Evolutionary conservation across 1,284 basidiomycete species (phyloP).

Genomic region (Fomitopsis betulina): DNA sequence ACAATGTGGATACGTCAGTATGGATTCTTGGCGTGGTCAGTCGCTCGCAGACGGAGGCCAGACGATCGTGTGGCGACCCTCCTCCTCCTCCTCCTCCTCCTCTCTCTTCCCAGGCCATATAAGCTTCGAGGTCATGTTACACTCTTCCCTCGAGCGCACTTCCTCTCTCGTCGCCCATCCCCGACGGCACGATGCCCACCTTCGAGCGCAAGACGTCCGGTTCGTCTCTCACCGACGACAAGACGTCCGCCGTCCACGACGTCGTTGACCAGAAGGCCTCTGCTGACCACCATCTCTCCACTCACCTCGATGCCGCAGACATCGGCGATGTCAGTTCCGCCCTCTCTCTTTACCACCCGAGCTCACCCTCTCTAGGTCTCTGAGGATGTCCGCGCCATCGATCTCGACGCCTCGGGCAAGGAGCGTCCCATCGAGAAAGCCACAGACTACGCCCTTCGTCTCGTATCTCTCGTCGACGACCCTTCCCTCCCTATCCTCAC

Average conservation of each 20-base stretch:
- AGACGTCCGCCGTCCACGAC: not conserved
- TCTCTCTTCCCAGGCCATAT: not conserved
- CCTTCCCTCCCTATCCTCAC: slow-evolving; percentile 45
- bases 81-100: too few relatives aligned
- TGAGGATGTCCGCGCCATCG: not conserved
- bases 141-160: not conserved
- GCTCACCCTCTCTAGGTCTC: not conserved
- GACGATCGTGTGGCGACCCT: too few relatives aligned
- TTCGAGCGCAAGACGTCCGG: not conserved
- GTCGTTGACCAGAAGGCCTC: not conserved
- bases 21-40: too few relatives aligned
- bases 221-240: not conserved
- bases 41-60: too few relatives aligned
- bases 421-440: slow-evolving; percentile 43
- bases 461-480: slow-evolving; percentile 57
- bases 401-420: slow-evolving; percentile 22
- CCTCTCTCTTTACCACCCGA: not conserved
- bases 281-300: not conserved
- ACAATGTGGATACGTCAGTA: too few relatives aligned
- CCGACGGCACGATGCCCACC: not conserved
- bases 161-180: not conserved
- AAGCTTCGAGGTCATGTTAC: not conserved
- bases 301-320: not conserved
- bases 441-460: slow-evolving; percentile 42
- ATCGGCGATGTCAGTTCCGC: not conserved